Base-by-base conservation (phyloP, 345 rosid species). In the Salix exigua region DNA sequence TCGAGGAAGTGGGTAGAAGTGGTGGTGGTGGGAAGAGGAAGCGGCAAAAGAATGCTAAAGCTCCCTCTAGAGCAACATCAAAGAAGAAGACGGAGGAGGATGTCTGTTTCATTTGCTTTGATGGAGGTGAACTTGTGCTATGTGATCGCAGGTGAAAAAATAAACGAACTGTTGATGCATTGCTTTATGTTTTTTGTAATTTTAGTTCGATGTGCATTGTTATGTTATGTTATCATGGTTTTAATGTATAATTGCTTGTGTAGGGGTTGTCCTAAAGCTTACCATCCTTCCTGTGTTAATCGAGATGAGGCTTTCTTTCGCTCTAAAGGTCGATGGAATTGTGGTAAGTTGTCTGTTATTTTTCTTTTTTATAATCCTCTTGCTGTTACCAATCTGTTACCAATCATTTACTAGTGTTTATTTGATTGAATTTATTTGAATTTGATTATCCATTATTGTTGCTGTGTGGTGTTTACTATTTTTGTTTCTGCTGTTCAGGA, bases 261-360 rank as follows among this genome's bases (percentile, higher is more conserved):
- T 75, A 96, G 99, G 97, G 98, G 98, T 23, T 96, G 99, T 76
- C 97, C 99, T 23, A 96, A 96, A 89, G 99, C 97, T 35, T 96
- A 96, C 79, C 99, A 96, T 79, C 88, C 97, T 68, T 69, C 97
- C 26, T 96, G 99, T 81, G 95, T 96, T 80, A 88, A 90, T 79
- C 93, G 89, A 53, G 99, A 96, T 66, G 98, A 92, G 69, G 91
- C 92, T 37, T 96, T 94, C 85, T 96, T 96, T 82, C 93, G 76
- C 74, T 63, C 97, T 5, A 92, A 85, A 86, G 98, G 97, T 55
- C 86, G 89, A 81, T 96, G 99, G 99, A 92, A 94, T 83, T 96
- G 99, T 72, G 99, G 99, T 96, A 85, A 85, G 97, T 80, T 70
- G 35, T 2, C 26, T 14, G 7, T 44, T 18, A 60, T 14, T 25